phyloP scores from a whole-genome alignment of 2,329 filamentous ascomycete genomes.

The Mollisia scopiformis region DNA sequence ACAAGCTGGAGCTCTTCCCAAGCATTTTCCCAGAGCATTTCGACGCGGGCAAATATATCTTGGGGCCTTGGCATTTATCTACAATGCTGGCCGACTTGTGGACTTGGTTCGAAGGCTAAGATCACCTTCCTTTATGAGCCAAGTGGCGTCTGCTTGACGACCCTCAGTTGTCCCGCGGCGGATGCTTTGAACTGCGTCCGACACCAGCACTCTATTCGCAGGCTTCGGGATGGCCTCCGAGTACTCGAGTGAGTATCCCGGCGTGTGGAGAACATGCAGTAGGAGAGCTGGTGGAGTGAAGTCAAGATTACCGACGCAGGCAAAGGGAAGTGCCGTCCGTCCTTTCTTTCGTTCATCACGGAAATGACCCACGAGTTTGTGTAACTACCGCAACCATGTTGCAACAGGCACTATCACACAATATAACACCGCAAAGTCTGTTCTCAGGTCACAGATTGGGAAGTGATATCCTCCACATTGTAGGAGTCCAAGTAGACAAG shows the following conservation, averaged over 20 bases:
- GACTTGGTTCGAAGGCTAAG: neutral
- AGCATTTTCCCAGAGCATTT: neutral
- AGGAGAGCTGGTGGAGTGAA: too few relatives aligned
- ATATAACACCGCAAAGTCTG: too few relatives aligned
- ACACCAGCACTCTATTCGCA: neutral
- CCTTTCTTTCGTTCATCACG: too few relatives aligned
- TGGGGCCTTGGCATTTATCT: neutral
- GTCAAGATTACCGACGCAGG: too few relatives aligned
- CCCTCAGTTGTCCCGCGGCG: neutral
- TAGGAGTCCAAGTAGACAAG: neutral
- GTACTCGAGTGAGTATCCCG: neutral
- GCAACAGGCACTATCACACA: too few relatives aligned
- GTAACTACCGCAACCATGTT: too few relatives aligned
- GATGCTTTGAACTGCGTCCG: neutral
- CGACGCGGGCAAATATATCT: neutral
- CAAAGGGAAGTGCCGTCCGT: too few relatives aligned
- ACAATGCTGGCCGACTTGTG: too few relatives aligned
- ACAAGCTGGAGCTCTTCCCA: conserved; percentile 1
- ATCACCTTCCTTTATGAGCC: conserved; percentile 10
- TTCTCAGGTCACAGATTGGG: too few relatives aligned
- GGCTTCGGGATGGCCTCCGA: too few relatives aligned
- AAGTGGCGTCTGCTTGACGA: neutral
- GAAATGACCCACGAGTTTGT: too few relatives aligned
- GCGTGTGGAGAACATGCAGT: neutral
- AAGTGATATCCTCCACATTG: too few relatives aligned